Base-by-base conservation (phyloP, 75 land plant species). In the Pinus taeda region DNA sequence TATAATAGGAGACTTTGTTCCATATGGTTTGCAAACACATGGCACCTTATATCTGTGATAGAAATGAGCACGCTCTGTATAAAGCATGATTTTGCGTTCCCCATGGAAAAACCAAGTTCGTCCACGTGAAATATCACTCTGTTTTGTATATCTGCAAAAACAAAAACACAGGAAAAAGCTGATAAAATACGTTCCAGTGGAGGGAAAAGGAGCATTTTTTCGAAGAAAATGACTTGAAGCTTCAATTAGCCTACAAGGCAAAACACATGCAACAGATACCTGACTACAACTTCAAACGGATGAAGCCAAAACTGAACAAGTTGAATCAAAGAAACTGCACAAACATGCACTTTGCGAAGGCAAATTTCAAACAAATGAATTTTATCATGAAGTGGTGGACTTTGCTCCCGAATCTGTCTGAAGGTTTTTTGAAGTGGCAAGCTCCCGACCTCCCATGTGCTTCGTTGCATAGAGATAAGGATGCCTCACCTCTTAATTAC, bases 11-110 rank as follows among this genome's bases (percentile, higher is more conserved):
- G 11, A 24, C 14, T 15, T 29, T 59, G 62, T 11, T 30, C 8
- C 15, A 7, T 15, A 24, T 71, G 30, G 15, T 57, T 33, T 49
- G 24, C 24, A 83, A 29, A 58, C 24, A 30, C 4, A 21, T 74
- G 21, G 3, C 4, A 93, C 98, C 93, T 97, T 94, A 74, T 94
- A 97, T 86, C 99, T 90, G 69, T 90, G 88, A 77, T 90, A 94
- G 65, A 94, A 97, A 78, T 97, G 98, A 73, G 92, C 88, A 61
- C 99, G 88, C 80, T 97, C 99, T 22, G 93, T 92, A 77, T 94
- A 97, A 33, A 97, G 83, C 90, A 94, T 87, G 49, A 97, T 90
- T 42, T 88, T 93, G 53, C 91, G 76, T 72, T 86, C 83, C 6
- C 94, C 90, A 78, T 94, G 89, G 77, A 84, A 94, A 82, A 97